These are phyloP conservation scores for Leptodermis oblonga DNA, from an alignment of 257 asterid species.

Conservation along the genomic window DNA sequence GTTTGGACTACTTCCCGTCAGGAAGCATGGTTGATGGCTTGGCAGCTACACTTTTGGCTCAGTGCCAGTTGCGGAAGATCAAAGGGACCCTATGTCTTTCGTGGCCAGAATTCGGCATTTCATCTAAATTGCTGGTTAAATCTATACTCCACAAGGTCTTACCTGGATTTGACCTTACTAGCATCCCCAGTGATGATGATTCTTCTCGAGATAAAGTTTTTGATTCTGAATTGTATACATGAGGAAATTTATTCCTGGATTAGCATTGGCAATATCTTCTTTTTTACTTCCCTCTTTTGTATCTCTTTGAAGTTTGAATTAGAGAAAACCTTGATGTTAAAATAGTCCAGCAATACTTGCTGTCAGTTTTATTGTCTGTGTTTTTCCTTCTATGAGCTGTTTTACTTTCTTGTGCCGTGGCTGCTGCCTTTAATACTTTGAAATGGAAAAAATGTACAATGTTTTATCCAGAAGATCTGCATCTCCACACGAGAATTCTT, in stretches of 20 bases:
- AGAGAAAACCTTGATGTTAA: background rate
- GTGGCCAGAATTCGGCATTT: slow-evolving; percentile 79
- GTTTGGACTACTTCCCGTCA: slow-evolving; percentile 75
- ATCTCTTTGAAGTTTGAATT: background rate
- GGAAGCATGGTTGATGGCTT: slow-evolving; percentile 93
- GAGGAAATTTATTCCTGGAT: slow-evolving; percentile 27
- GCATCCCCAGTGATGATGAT: slow-evolving; percentile 35
- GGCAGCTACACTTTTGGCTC: slow-evolving; percentile 75
- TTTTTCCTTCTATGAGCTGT: background rate
- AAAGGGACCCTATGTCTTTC: slow-evolving; percentile 66
- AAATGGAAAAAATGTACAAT: background rate
- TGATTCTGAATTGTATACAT: slow-evolving; percentile 80
- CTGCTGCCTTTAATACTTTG: background rate
- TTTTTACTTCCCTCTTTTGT: background rate
- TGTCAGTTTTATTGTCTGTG: background rate
- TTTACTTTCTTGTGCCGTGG: background rate
- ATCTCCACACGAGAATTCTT: background rate
- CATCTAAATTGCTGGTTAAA: slow-evolving; percentile 51
- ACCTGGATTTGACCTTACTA: slow-evolving; percentile 36
- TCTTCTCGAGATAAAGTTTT: slow-evolving; percentile 49
- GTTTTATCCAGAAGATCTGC: background rate
- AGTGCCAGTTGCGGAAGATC: slow-evolving; percentile 68
- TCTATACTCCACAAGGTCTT: slow-evolving; percentile 56
- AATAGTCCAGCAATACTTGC: background rate
- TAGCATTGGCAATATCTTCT: background rate